phyloP scores from a whole-genome alignment of 192 early-diverging fungal species.

The Ramicandelaber brevisporus region DNA sequence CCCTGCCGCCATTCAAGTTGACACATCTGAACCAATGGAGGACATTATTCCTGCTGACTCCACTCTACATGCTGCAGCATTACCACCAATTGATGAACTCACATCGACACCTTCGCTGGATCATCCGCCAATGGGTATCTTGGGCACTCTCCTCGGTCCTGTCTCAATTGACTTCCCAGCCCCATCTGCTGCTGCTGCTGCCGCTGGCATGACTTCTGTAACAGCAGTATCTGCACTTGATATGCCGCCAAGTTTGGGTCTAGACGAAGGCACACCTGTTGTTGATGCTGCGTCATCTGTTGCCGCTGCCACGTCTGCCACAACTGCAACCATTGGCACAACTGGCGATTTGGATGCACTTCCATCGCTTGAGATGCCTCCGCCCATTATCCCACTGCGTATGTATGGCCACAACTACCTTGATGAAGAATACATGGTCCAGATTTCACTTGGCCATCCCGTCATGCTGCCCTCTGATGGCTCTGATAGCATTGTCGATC shows the following conservation, averaged over 20 bases:
- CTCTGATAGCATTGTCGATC: constrained; percentile 4
- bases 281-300: too few relatives aligned
- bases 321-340: constrained; percentile 3
- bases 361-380: constrained; percentile 80
- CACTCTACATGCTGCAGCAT: constrained; percentile 1
- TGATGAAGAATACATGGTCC: constrained; percentile 68
- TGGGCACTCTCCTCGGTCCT: too few relatives aligned
- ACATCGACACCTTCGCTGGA: too few relatives aligned
- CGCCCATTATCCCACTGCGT: constrained; percentile 92
- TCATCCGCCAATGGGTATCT: too few relatives aligned
- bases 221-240: too few relatives aligned
- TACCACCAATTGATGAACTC: constrained; percentile 17
- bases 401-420: constrained; percentile 97
- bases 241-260: too few relatives aligned
- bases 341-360: constrained; percentile 56
- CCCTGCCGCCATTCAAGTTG: not conserved
- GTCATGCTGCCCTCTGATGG: constrained; percentile 6
- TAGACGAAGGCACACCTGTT: too few relatives aligned
- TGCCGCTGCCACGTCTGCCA: constrained; percentile 1
- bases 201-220: too few relatives aligned
- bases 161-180: too few relatives aligned
- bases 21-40: not conserved
- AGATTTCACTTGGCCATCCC: constrained; percentile 35
- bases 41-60: constrained; percentile 1
- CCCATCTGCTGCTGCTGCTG: too few relatives aligned